phyloP scores from a whole-genome alignment of 768 basidiomycete species.

The Psilocybe tampanensis region DNA sequence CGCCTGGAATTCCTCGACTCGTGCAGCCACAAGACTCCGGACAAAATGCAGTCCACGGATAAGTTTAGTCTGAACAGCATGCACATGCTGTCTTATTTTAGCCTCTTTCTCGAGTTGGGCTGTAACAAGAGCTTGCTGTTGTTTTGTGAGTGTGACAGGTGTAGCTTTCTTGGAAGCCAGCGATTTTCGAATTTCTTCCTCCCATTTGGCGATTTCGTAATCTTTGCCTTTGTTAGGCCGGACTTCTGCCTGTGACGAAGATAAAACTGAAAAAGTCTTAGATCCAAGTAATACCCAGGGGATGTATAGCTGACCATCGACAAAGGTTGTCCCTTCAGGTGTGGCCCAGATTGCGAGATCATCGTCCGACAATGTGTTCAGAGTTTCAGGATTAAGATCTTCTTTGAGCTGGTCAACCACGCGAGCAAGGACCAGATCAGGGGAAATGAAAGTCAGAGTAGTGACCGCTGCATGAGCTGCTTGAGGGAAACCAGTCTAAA shows the following conservation, averaged over 20 bases:
- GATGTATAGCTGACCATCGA: slow-evolving; percentile 62
- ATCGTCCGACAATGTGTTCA: slow-evolving; percentile 65
- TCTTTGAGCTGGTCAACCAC: slow-evolving; percentile 65
- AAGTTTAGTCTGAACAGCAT: slow-evolving; percentile 52
- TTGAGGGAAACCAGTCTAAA: slow-evolving; percentile 52
- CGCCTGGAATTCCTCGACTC: slow-evolving; percentile 51
- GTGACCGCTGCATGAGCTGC: slow-evolving; percentile 77
- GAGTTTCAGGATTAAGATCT: slow-evolving; percentile 63
- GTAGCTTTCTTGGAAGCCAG: slow-evolving; percentile 80
- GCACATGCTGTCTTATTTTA: slow-evolving; percentile 62
- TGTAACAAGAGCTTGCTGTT: slow-evolving; percentile 81
- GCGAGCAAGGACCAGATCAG: slow-evolving; percentile 64
- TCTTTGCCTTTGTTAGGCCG: slow-evolving; percentile 77
- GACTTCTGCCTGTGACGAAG: slow-evolving; percentile 56
- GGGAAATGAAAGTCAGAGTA: slow-evolving; percentile 81
- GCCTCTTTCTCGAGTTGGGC: slow-evolving; percentile 84
- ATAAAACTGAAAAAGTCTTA: slow-evolving; percentile 52
- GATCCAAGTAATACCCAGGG: neutral
- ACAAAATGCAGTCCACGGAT: slow-evolving; percentile 74
- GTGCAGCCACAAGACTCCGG: slow-evolving; percentile 54
- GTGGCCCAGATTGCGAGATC: slow-evolving; percentile 89
- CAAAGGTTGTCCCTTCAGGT: slow-evolving; percentile 76
- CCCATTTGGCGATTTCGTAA: slow-evolving; percentile 92
- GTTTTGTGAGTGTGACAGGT: slow-evolving; percentile 67
- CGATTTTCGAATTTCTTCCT: slow-evolving; percentile 86